Evolutionary conservation across 352 stramenopile species (phyloP).

Genomic region (Poterioochromonas sp.): DNA sequence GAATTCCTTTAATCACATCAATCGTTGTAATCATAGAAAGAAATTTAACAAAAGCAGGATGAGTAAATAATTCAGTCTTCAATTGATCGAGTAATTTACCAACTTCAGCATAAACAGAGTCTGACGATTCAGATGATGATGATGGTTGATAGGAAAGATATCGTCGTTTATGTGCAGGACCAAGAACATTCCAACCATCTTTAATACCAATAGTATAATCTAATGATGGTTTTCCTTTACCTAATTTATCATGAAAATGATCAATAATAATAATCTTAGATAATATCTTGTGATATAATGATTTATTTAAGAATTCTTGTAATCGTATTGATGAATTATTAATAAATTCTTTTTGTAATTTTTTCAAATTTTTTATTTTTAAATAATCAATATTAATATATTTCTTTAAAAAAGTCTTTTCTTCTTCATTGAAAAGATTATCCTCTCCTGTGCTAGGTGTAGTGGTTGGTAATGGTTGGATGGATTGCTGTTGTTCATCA

Average conservation of each 20-base stretch:
- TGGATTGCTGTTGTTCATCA: constrained; percentile 38
- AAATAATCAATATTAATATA: constrained; percentile 72
- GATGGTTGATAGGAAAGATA: constrained; percentile 49
- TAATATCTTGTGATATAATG: constrained; percentile 53
- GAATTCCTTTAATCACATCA: background rate
- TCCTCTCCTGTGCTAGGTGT: background rate
- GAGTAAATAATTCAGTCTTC: background rate
- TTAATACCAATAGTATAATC: constrained; percentile 54
- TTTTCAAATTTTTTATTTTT: constrained; percentile 51
- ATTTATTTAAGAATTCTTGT: constrained; percentile 62
- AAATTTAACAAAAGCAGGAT: background rate
- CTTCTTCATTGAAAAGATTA: background rate
- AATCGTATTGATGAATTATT: constrained; percentile 68
- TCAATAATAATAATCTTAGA: constrained; percentile 47
- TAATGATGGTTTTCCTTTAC: constrained; percentile 49
- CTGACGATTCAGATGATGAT: background rate
- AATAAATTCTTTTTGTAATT: constrained; percentile 64
- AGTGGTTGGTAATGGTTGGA: background rate
- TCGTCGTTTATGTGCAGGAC: constrained; percentile 65
- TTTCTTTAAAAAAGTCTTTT: constrained; percentile 49
- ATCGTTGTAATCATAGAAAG: background rate
- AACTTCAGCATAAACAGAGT: background rate
- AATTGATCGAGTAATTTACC: background rate
- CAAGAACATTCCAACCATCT: constrained; percentile 54
- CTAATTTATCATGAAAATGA: constrained; percentile 50